Conservation (phyloP, 2,329 filamentous ascomycete species). For the Botrytis byssoidea region DNA sequence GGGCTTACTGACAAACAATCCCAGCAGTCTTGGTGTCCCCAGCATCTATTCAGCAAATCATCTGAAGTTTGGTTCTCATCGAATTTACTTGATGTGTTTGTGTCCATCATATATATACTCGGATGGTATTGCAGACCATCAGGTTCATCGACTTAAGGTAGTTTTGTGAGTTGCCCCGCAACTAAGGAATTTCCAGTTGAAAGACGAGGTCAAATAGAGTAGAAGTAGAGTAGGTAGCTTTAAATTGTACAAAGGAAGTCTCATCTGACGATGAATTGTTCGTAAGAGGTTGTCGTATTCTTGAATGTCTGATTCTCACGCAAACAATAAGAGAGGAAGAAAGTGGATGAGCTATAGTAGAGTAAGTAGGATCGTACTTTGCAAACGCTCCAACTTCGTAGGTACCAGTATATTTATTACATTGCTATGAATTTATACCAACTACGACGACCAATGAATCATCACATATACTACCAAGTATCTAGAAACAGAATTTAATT, state of each 20-base stretch:
- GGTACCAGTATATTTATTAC: background rate
- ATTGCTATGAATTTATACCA: background rate
- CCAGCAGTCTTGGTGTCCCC: slow-evolving; percentile 50
- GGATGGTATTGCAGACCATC: background rate
- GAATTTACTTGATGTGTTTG: background rate
- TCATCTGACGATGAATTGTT: background rate
- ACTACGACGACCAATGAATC: background rate
- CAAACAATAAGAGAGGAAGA: background rate
- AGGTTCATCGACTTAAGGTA: background rate
- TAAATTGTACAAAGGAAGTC: background rate
- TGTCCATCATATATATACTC: background rate
- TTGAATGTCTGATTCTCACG: background rate
- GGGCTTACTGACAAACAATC: slow-evolving; percentile 44
- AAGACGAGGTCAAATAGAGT: background rate
- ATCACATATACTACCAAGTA: background rate
- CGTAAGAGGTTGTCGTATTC: background rate
- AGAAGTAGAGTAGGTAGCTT: background rate
- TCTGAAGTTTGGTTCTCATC: background rate
- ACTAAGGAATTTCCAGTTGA: background rate
- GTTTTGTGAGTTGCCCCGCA: background rate
- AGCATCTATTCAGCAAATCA: slow-evolving; percentile 32
- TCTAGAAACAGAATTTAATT: background rate
- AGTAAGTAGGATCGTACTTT: background rate
- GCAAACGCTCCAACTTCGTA: background rate
- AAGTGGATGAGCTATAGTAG: background rate